phyloP scores from a whole-genome alignment of 192 early-diverging fungal genomes.

The Piromyces finnis region DNA sequence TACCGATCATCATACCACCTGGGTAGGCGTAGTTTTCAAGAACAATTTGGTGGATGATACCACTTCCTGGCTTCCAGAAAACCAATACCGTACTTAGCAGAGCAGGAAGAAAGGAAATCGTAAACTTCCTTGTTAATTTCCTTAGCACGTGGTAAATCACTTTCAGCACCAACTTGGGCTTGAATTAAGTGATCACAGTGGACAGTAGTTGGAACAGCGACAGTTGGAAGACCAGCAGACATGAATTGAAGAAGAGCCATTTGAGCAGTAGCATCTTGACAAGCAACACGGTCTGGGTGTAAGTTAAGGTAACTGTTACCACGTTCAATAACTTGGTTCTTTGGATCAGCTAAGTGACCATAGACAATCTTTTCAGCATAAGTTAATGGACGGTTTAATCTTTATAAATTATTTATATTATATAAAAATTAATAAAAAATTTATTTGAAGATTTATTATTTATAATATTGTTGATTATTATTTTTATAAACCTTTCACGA shows the following conservation, averaged over 20 bases:
- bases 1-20: constrained; percentile 90
- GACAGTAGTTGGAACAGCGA: constrained; percentile 79
- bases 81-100: constrained; percentile 81
- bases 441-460: too few relatives aligned
- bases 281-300: constrained; percentile 95
- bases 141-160: constrained; percentile 66
- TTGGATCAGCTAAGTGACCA: constrained; percentile 90
- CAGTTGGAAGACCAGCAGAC: constrained; percentile 69
- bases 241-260: constrained; percentile 97
- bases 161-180: constrained; percentile 64
- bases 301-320: constrained; percentile 86
- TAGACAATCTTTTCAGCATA: constrained; percentile 96
- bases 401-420: too few relatives aligned
- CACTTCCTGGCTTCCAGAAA: constrained; percentile 93
- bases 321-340: constrained; percentile 83
- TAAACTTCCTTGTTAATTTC: constrained; percentile 89
- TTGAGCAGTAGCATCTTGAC: constrained; percentile 91
- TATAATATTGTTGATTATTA: too few relatives aligned
- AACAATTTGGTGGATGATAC: constrained; percentile 92
- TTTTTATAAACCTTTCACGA: constrained; percentile 46
- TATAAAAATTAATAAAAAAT: too few relatives aligned
- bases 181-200: constrained; percentile 98
- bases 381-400: constrained; percentile 78
- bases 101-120: constrained; percentile 65
- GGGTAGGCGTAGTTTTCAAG: constrained; percentile 97